Percentiles rank a stretch among this genome's conserved stretches.
Conservation (phyloP, 2,329 filamentous ascomycete genomes). For the Orbilia quercus region DNA sequence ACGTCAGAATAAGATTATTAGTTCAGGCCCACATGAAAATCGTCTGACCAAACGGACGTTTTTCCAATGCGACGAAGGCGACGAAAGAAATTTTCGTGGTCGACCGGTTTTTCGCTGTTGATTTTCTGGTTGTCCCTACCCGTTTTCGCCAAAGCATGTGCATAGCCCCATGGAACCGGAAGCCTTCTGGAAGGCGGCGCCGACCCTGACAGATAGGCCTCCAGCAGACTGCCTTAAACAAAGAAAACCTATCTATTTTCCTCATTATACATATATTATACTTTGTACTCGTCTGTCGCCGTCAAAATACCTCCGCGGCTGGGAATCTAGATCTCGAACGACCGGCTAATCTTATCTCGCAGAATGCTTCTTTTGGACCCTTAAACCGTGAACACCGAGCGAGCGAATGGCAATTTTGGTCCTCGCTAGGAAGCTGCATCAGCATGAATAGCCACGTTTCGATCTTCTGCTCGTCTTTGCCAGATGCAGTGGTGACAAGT, state of each 20-base stretch:
- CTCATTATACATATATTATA: constrained; percentile 24
- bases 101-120: not conserved
- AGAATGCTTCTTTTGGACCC: constrained; percentile 41
- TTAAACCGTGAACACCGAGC: constrained; percentile 8
- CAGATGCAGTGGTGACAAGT: constrained; percentile 29
- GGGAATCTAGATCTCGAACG: constrained; percentile 46
- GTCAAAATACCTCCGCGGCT: constrained; percentile 15
- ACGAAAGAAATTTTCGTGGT: constrained; percentile 7
- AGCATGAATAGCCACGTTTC: constrained; percentile 41
- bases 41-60: constrained; percentile 39
- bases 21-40: constrained; percentile 27
- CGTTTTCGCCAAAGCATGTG: constrained; percentile 41
- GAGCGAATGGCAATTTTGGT: constrained; percentile 17
- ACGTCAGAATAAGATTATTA: constrained; percentile 55
- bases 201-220: constrained; percentile 24
- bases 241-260: constrained; percentile 8
- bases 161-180: constrained; percentile 37
- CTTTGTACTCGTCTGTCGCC: constrained; percentile 28
- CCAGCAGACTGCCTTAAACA: constrained; percentile 2
- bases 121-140: constrained; percentile 14
- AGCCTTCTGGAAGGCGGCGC: constrained; percentile 45
- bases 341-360: constrained; percentile 50
- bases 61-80: constrained; percentile 16
- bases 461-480: constrained; percentile 27
- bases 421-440: constrained; percentile 39